A percentile compares a stretch with the other conserved stretches of the same genome.
Conservation (phyloP, 805 yeast species). For the Ogataea wickerhamii region DNA sequence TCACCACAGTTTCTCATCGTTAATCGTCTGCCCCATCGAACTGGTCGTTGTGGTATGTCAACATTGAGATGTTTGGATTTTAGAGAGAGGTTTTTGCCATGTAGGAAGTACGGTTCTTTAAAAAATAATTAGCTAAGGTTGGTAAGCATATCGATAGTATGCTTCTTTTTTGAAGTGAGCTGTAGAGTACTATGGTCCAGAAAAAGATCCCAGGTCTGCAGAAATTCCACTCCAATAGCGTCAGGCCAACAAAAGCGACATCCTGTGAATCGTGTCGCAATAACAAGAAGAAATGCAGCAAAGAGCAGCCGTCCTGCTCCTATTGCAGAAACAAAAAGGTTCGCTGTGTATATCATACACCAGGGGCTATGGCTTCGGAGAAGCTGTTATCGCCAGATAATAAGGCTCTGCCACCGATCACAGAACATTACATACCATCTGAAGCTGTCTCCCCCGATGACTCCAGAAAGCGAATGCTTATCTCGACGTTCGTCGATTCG, state of each 20-base stretch:
- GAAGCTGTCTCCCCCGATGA: background rate
- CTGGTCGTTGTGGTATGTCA: background rate
- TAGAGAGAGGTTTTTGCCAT: background rate
- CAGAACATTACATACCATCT: background rate
- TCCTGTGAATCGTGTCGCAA: conserved; percentile 54
- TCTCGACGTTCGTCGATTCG: background rate
- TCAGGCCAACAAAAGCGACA: conserved; percentile 11
- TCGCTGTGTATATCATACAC: conserved; percentile 49
- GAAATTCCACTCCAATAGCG: conserved; percentile 12
- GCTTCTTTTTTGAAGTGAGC: background rate
- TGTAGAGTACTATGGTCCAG: background rate
- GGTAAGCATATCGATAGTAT: background rate
- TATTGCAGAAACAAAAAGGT: conserved; percentile 46
- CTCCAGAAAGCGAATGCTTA: background rate
- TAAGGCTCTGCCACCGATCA: background rate
- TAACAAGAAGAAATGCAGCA: conserved; percentile 61
- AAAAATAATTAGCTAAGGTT: too few species aligned
- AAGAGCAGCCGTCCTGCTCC: conserved; percentile 53
- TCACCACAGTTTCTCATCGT: background rate
- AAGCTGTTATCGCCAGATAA: background rate
- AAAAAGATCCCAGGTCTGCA: conserved; percentile 13
- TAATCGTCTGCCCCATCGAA: too few species aligned
- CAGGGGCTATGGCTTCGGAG: conserved; percentile 35
- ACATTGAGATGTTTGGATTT: background rate
- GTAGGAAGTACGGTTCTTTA: background rate